A percentile compares a stretch with the other conserved stretches of the same genome.
Evolutionary conservation across 768 basidiomycete species (phyloP).

Genomic region (Leccinellum luteum): DNA sequence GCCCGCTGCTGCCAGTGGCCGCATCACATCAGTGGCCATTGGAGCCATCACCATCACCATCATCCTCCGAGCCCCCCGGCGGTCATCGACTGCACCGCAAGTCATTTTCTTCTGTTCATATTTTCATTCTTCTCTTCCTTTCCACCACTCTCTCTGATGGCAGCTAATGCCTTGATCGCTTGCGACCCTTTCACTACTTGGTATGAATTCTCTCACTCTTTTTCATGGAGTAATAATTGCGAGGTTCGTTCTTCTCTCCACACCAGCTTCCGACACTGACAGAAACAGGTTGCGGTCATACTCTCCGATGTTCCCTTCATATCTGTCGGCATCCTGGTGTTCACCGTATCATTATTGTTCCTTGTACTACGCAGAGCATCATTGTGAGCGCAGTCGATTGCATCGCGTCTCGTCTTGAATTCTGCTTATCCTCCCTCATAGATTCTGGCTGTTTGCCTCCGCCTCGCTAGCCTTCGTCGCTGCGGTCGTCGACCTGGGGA

Average conservation of each 20-base stretch:
- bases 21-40: conserved; percentile 7
- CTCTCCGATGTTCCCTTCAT: conserved; percentile 67
- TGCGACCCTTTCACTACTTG: conserved; percentile 12
- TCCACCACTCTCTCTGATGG: conserved; percentile 20
- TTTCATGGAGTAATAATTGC: conserved; percentile 40
- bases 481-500: conserved; percentile 59
- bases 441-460: conserved; percentile 56
- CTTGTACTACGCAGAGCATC: conserved; percentile 50
- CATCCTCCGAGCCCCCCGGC: no score
- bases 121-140: conserved; percentile 14
- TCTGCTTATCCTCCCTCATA: conserved; percentile 20
- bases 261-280: conserved; percentile 5
- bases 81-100: conserved; percentile 4
- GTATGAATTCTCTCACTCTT: conserved; percentile 28
- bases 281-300: conserved; percentile 49
- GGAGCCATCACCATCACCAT: not conserved
- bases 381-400: conserved; percentile 38
- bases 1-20: not conserved
- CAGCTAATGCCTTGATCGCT: conserved; percentile 7
- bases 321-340: conserved; percentile 60
- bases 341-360: conserved; percentile 58
- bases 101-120: not conserved
- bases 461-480: conserved; percentile 60
- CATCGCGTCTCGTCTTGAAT: not conserved
- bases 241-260: conserved; percentile 37